Evolutionary conservation across 208 protist species (phyloP), one percentile per base, ranked within the genome.

Genomic region (Crithidia expoeki): DNA sequence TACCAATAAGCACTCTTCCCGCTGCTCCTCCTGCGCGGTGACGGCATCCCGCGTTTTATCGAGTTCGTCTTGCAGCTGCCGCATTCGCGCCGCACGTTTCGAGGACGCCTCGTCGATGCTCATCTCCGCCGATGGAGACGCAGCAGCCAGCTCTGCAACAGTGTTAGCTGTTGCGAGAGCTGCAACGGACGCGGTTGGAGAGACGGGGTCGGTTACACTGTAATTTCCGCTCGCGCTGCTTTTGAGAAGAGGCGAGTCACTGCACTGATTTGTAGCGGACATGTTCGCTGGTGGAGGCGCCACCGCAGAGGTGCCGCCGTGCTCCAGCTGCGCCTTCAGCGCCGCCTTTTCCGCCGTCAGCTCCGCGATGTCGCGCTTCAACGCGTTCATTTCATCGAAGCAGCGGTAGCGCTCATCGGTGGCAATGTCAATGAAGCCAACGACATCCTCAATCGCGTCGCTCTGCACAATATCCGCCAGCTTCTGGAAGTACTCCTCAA

Each of bases 391-490:
- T 49, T 85, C 82, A 0, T 73, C 68, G 65, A 88, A 94, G 25
- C 68, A 74, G 42, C 74, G 63, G 67, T 92, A 92, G 14, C 83
- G 86, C 50, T 79, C 72, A 16, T 89, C 84, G 0, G 74, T 63
- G 0, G 74, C 73, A 1, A 53, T 49, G n/a, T 86, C 76, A n/a
- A 88, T 67, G 56, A 85, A 92, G n/a, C 66, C 44, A 12, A 85
- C 74, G 14, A 94, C 80, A 12, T 87, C 79, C 19, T 72, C 52
- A 14, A 90, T 72, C 30, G 47, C 70, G 28, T 86, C 76, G 49
- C 79, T 77, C 40, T 81, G 86, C 6, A 78, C 82, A 49, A 94
- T 76, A n/a, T 79, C 65, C 2, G 74, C 50, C 30, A 94, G 76
- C 19, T 46, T 59, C 30, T 69, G 61, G 65, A 84, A 81, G 75